Conservation (phyloP, 805 yeast species). For the Ogataea paraovalis region DNA sequence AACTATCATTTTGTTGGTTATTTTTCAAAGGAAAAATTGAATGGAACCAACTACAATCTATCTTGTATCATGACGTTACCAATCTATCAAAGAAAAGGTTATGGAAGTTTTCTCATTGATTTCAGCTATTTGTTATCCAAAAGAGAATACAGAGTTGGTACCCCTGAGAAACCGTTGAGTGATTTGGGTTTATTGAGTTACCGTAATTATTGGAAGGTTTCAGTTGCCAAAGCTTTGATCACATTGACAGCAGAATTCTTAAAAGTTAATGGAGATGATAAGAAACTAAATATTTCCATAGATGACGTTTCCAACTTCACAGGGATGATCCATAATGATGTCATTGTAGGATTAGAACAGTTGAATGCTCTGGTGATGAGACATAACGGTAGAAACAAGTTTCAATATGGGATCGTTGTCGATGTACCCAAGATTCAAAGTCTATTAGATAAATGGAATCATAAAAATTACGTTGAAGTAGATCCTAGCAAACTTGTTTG, state of each 20-base stretch:
- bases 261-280: background rate
- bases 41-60: slow-evolving; percentile 73
- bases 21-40: slow-evolving; percentile 83
- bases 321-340: slow-evolving; percentile 86
- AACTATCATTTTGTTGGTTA: slow-evolving; percentile 86
- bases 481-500: slow-evolving; percentile 57
- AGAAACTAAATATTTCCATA: slow-evolving; percentile 40
- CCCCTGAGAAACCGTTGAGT: slow-evolving; percentile 93
- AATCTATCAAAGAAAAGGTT: slow-evolving; percentile 80
- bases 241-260: slow-evolving; percentile 4
- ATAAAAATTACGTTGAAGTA: slow-evolving; percentile 49
- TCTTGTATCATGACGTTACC: slow-evolving; percentile 92
- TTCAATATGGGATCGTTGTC: slow-evolving; percentile 47
- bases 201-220: slow-evolving; percentile 78
- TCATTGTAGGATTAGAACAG: slow-evolving; percentile 80
- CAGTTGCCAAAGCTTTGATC: slow-evolving; percentile 49
- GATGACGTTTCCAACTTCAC: slow-evolving; percentile 62
- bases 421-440: slow-evolving; percentile 41
- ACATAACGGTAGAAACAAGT: background rate
- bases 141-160: slow-evolving; percentile 74
- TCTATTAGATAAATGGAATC: slow-evolving; percentile 47
- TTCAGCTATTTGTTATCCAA: slow-evolving; percentile 79
- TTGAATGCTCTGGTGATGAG: slow-evolving; percentile 53
- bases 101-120: slow-evolving; percentile 83
- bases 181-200: slow-evolving; percentile 83